Evolutionary conservation across 2,329 filamentous ascomycete genomes (phyloP), one percentile per base, ranked within the genome.

Genomic region (Aspergillus novofumigatus): DNA sequence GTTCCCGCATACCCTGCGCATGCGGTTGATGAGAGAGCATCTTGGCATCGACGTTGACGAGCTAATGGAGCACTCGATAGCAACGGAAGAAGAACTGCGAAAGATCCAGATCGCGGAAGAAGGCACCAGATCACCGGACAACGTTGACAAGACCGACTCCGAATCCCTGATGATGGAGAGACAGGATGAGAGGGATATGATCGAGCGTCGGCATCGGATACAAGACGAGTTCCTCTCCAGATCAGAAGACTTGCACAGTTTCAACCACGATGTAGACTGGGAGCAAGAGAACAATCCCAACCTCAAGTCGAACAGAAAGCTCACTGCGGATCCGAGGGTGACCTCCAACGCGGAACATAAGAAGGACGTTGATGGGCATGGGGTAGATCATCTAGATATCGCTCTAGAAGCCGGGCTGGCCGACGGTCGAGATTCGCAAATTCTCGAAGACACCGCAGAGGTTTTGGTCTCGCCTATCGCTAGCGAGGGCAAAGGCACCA

Each of bases 11-110:
- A 94, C 91, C 0, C 83, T 99, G 53, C 91, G 94, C 29, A 87
- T 97, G 79, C 89, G 94, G 26, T 80, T 97, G 51, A 97, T 97
- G 94, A 85, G 93, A 61, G 94, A 99, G 75, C 94, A 99, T 77
- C 80, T 99, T 29, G 94, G 94, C n/a, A 80, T 97, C 42, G 92
- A 97, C 69, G 91, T 96, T 3, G 94, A 99, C 72, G 90, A 91
- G 67, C 87, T 97, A 58, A 85, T 90, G 68, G 91, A 94, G 68
- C 86, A 93, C 59, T 87, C 92, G 63, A 82, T 88, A 52, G 82
- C 85, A 63, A 84, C 84, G 28, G 87, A 92, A 65, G 73, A 85
- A 51, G 86, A 88, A 64, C 78, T 81, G 14, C 80, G 77, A 32
- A 79, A 81, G 4, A 85, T 88, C 49, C 88, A 89, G 62, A 74